Evolutionary conservation across 2,329 filamentous ascomycete species (phyloP).

Genomic region (Monosporascus sp.): DNA sequence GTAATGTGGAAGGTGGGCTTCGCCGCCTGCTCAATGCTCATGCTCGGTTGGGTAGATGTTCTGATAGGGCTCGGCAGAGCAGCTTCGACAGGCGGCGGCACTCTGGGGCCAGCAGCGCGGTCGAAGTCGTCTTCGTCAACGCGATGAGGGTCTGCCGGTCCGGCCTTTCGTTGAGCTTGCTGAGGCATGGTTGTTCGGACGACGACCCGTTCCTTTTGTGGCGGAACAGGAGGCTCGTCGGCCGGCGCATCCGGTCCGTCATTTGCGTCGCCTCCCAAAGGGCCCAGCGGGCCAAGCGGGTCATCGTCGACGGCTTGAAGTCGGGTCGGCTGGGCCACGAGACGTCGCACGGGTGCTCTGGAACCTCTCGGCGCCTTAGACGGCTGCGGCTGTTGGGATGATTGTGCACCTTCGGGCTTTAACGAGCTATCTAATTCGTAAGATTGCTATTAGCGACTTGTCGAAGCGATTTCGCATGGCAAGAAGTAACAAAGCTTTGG

Average conservation of each 20-base stretch:
- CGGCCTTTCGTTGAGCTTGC: constrained; percentile 37
- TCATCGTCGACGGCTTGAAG: constrained; percentile 69
- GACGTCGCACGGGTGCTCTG: constrained; percentile 42
- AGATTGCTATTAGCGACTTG: constrained; percentile 7
- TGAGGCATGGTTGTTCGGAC: constrained; percentile 53
- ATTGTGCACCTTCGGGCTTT: constrained; percentile 21
- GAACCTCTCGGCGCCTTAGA: constrained; percentile 24
- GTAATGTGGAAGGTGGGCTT: constrained; percentile 87
- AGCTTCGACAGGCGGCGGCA: constrained; percentile 60
- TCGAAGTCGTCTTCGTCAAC: constrained; percentile 66
- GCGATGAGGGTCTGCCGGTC: constrained; percentile 54
- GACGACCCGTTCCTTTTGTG: constrained; percentile 61
- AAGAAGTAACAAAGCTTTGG: neutral
- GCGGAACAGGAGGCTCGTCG: constrained; percentile 61
- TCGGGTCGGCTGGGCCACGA: constrained; percentile 70
- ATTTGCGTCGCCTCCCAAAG: constrained; percentile 46
- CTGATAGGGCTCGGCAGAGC: constrained; percentile 47
- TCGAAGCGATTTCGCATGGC: neutral
- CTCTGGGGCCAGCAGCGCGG: constrained; percentile 48
- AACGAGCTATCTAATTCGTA: constrained; percentile 12
- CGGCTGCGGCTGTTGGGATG: constrained; percentile 25
- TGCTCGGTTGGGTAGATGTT: constrained; percentile 63
- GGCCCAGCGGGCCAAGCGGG: constrained; percentile 72
- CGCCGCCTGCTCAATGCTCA: constrained; percentile 87
- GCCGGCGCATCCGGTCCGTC: constrained; percentile 25